A percentile compares a stretch with the other conserved stretches of the same genome.
These are phyloP conservation scores for barley (Hordeum vulgare) DNA, from an alignment of 176 grass and related monocot species.

Conservation along the genomic window MorexV3_pseudomolecules_assembly NC_058518.1:283237705-283238204, in stretches of 20 bases:
- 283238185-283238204: too few relatives aligned
- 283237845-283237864: neutral
- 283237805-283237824: neutral
- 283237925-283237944: neutral
- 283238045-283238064: too few relatives aligned
- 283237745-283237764: neutral
- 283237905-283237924: neutral
- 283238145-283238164: too few relatives aligned
- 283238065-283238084: too few relatives aligned
- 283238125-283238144: too few relatives aligned
- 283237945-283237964: neutral
- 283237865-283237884: neutral
- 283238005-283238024: neutral
- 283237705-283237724: neutral
- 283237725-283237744: neutral
- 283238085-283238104: too few relatives aligned
- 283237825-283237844: neutral
- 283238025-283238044: too few relatives aligned
- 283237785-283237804: neutral
- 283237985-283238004: neutral
- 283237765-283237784: constrained; percentile 2
- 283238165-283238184: too few relatives aligned
- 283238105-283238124: too few relatives aligned
- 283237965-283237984: neutral
- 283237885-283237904: neutral